Evolutionary conservation across 805 yeast species (phyloP), one percentile per base, ranked within the genome.

Genomic region (Teunomyces gatunensis): DNA sequence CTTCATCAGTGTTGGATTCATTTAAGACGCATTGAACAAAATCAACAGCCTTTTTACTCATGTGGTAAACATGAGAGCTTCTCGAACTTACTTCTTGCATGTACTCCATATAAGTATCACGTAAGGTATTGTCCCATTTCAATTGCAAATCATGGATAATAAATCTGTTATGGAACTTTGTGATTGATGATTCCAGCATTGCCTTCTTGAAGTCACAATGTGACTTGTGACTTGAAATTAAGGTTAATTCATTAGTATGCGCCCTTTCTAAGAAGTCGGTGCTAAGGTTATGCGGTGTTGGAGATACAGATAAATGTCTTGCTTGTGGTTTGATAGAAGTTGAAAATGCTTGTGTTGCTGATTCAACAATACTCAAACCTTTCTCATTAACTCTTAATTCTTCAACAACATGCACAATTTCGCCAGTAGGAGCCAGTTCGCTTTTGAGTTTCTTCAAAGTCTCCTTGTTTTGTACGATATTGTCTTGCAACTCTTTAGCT

Each of bases 91-190:
- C 63, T 42, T 69, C 69, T 11, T 71, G 67, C 20, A 83, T 60
- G 56, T 85, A 88, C 39, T 81, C 77, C 60, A 79, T 77, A 39
- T 89, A 67, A 10, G 79, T 68, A 56, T 89, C 81, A 47, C 97
- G 71, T 7, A 83, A 76, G 3, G 69, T 60, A 50, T 86, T 83
- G 63, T 87, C 85, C 96, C 97, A 90, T 54, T 83, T 86, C 54
- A 90, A 60, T 56, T 84, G 80, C 63, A 89, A 74, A 47, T 85
- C 81, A 54, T 89, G 90, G 18, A 89, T 68, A 49, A 84, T 79
- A 63, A 85, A 89, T 42, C 89, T 70, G 60, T 91, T 90, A 49
- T 77, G 78, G 64, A 80, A 86, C 46, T 52, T 71, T 34, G 61
- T 58, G 2, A 61, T 65, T 5, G 61, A 52, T 5, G 63, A 46